Evolutionary conservation across 1,284 basidiomycete species (phyloP).

Genomic region (Ustilago hordei): DNA sequence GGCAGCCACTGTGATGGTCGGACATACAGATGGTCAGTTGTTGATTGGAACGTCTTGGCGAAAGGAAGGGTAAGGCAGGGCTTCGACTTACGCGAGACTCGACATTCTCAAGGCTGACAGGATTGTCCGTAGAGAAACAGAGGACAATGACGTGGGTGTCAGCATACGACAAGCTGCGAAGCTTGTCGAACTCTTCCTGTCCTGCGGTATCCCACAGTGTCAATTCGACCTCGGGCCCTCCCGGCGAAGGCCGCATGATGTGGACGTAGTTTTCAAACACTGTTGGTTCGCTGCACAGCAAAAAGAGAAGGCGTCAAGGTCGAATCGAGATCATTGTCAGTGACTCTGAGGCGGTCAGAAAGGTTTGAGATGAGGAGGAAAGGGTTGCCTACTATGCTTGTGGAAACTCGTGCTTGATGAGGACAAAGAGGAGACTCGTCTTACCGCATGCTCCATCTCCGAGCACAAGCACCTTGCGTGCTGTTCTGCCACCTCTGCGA

Average conservation of each 20-base stretch:
- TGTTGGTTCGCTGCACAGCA: slow-evolving; percentile 60
- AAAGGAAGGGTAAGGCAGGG: neutral
- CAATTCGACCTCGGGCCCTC: slow-evolving; percentile 83
- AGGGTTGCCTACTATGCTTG: slow-evolving; percentile 43
- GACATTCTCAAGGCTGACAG: slow-evolving; percentile 89
- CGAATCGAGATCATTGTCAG: neutral
- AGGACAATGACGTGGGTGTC: slow-evolving; percentile 82
- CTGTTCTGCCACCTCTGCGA: slow-evolving; percentile 2
- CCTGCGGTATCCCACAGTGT: slow-evolving; percentile 97
- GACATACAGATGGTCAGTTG: neutral
- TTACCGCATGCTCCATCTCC: slow-evolving; percentile 71
- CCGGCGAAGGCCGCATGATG: slow-evolving; percentile 71
- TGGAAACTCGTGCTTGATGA: slow-evolving; percentile 50
- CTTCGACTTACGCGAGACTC: slow-evolving; percentile 77
- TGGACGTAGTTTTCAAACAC: slow-evolving; percentile 87
- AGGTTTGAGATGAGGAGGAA: neutral
- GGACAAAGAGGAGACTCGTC: slow-evolving; percentile 44
- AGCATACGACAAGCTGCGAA: slow-evolving; percentile 90
- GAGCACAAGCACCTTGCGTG: slow-evolving; percentile 85
- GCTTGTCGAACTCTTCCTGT: slow-evolving; percentile 93
- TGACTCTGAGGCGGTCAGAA: neutral
- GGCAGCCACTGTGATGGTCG: slow-evolving; percentile 79
- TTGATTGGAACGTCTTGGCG: neutral
- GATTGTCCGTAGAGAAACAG: slow-evolving; percentile 68
- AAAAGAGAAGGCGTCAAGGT: neutral